These are phyloP conservation scores for Trichoderma koningii DNA, from an alignment of 2,329 filamentous ascomycete genomes.

Conservation along the genomic window DNA sequence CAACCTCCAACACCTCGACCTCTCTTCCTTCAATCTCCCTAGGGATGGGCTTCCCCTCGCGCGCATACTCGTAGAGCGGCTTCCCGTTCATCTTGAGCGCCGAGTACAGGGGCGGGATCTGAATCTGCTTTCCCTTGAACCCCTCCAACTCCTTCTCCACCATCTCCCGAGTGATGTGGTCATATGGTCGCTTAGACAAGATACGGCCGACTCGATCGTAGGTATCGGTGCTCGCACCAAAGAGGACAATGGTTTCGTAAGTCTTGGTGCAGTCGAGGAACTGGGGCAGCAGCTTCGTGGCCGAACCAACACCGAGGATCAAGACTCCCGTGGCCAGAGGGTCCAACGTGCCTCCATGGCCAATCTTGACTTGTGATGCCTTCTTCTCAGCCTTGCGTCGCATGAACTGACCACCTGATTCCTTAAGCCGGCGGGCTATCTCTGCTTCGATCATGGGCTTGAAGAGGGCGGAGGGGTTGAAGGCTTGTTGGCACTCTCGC, in stretches of 20 bases:
- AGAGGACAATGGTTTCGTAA: slow-evolving; percentile 87
- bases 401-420: slow-evolving; percentile 60
- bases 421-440: slow-evolving; percentile 54
- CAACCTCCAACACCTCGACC: slow-evolving; percentile 75
- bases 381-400: slow-evolving; percentile 60
- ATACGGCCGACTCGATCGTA: slow-evolving; percentile 88
- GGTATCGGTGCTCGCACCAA: slow-evolving; percentile 88
- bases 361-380: slow-evolving; percentile 80
- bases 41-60: slow-evolving; percentile 84
- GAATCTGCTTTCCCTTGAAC: slow-evolving; percentile 82
- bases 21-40: slow-evolving; percentile 78
- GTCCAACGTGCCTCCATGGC: slow-evolving; percentile 93
- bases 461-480: slow-evolving; percentile 81
- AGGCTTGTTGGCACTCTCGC: slow-evolving; percentile 80
- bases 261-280: slow-evolving; percentile 90
- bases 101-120: slow-evolving; percentile 90
- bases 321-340: slow-evolving; percentile 92
- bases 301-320: slow-evolving; percentile 82
- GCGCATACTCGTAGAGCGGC: slow-evolving; percentile 91
- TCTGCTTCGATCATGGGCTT: slow-evolving; percentile 72
- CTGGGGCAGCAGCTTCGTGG: slow-evolving; percentile 76
- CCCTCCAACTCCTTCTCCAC: slow-evolving; percentile 74
- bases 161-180: slow-evolving; percentile 75
- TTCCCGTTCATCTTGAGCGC: slow-evolving; percentile 93
- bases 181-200: slow-evolving; percentile 71